These are phyloP conservation scores for Leersia perrieri DNA, from an alignment of 176 grass and related monocot species.

Conservation along the genomic window DNA sequence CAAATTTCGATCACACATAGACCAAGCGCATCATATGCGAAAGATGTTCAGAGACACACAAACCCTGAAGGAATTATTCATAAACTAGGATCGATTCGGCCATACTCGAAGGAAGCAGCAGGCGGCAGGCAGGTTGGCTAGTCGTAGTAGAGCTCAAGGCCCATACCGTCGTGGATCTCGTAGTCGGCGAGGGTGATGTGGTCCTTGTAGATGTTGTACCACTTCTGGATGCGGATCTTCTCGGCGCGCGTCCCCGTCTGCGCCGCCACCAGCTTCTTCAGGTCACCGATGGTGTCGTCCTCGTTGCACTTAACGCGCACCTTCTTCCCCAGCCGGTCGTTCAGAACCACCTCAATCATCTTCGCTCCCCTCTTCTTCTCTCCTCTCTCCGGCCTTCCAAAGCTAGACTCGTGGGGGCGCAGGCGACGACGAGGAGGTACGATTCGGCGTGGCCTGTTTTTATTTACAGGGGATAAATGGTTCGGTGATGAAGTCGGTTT, in stretches of 20 bases:
- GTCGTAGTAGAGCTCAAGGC: slow-evolving; percentile 85
- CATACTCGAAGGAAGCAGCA: neutral
- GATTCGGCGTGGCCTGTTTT: neutral
- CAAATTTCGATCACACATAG: neutral
- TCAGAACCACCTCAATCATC: slow-evolving; percentile 94
- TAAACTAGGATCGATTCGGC: neutral
- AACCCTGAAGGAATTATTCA: neutral
- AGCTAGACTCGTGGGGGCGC: neutral
- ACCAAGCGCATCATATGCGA: neutral
- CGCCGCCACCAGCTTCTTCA: slow-evolving; percentile 75
- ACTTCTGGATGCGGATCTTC: slow-evolving; percentile 92
- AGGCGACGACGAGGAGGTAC: neutral
- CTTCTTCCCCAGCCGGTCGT: slow-evolving; percentile 91
- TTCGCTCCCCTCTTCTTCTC: neutral
- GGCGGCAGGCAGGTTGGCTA: neutral
- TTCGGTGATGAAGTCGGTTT: neutral
- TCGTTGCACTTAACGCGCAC: slow-evolving; percentile 86
- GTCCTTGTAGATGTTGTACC: slow-evolving; percentile 88
- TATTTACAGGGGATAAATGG: neutral
- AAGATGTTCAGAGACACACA: neutral
- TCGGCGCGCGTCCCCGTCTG: slow-evolving; percentile 75
- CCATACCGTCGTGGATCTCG: slow-evolving; percentile 87
- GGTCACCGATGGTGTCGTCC: slow-evolving; percentile 81
- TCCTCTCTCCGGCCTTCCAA: neutral
- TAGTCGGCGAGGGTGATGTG: slow-evolving; percentile 89